Conservation (phyloP, 306 rosid genomes). For the Phaseolus lunatus region DNA sequence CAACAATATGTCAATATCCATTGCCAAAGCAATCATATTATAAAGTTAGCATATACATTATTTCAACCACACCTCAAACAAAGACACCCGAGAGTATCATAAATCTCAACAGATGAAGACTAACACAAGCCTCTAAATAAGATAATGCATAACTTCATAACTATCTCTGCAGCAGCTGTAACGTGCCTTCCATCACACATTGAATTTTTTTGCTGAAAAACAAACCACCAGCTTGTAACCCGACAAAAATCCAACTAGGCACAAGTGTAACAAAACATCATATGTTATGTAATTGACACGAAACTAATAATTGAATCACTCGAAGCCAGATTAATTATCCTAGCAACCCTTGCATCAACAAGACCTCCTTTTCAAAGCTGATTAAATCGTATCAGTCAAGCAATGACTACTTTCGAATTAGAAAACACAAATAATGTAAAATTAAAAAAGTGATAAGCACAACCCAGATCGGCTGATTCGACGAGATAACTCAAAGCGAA, state of each 20-base stretch:
- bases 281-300: slow-evolving; percentile 26
- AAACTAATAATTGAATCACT: slow-evolving; percentile 39
- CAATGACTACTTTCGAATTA: not conserved
- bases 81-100: slow-evolving; percentile 32
- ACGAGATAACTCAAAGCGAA: not conserved
- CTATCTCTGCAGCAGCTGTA: slow-evolving; percentile 7
- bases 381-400: not conserved
- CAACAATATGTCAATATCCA: not conserved
- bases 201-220: slow-evolving; percentile 15
- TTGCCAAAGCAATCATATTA: slow-evolving; percentile 2
- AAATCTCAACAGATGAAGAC: not conserved
- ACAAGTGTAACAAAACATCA: slow-evolving; percentile 15
- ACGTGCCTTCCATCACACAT: slow-evolving; percentile 34
- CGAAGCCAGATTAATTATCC: slow-evolving; percentile 2
- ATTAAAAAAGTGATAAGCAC: not conserved
- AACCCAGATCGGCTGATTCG: slow-evolving; percentile 41
- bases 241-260: slow-evolving; percentile 12
- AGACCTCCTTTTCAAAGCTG: not conserved
- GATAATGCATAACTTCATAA: slow-evolving; percentile 15
- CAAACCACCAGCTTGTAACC: slow-evolving; percentile 22
- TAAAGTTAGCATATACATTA: not conserved
- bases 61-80: slow-evolving; percentile 28
- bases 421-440: not conserved
- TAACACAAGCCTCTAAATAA: slow-evolving; percentile 9
- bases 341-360: slow-evolving; percentile 22